A percentile compares a stretch with the other conserved stretches of the same genome.
Conservation (phyloP, 169 alveolate genomes). For the Cryptosporidium parvum region DNA sequence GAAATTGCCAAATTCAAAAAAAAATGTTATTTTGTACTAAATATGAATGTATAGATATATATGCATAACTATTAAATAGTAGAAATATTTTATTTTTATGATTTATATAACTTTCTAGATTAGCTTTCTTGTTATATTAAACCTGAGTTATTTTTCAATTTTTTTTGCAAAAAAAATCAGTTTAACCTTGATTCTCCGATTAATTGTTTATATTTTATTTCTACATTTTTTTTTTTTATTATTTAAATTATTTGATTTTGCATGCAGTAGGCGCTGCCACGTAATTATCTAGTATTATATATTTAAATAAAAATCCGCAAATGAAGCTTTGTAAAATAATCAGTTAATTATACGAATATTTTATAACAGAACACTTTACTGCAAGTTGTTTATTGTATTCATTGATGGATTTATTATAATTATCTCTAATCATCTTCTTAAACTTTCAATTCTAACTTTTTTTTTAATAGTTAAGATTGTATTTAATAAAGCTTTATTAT, state of each 20-base stretch:
- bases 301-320: neutral
- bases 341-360: neutral
- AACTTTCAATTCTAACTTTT: neutral
- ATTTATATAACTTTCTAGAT: no score
- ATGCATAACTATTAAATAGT: neutral
- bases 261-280: conserved; percentile 30
- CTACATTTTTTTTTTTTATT: neutral
- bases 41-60: no score
- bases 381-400: neutral
- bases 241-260: neutral
- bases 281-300: conserved; percentile 1
- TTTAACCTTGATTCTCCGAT: neutral
- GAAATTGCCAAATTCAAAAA: neutral
- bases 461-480: no score
- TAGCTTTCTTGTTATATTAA: no score
- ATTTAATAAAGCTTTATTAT: neutral
- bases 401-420: neutral
- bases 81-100: neutral
- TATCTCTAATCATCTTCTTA: no score
- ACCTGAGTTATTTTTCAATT: no score
- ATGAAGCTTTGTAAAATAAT: neutral
- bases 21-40: neutral
- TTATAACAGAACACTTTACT: neutral
- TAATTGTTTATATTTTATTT: neutral
- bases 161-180: neutral